A percentile compares a stretch with the other conserved stretches of the same genome.
These are phyloP conservation scores for Fusarium musae DNA, from an alignment of 2,329 filamentous ascomycete species.

Conservation along the genomic window DNA sequence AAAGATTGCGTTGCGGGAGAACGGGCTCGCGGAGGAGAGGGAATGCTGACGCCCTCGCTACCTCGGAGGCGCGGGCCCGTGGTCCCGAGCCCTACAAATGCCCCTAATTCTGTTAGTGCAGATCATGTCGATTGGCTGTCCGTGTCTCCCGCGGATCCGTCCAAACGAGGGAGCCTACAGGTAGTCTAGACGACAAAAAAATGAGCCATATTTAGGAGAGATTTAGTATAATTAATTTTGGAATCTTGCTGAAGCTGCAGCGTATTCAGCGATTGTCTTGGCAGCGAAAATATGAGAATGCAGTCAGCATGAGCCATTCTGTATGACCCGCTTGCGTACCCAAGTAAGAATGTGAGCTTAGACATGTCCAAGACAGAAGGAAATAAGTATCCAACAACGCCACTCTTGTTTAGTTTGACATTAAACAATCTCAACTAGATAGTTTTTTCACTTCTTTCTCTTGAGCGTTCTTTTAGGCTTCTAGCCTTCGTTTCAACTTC, in stretches of 20 bases:
- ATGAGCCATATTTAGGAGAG: fast-evolving
- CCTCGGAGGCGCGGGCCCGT: conserved; percentile 31
- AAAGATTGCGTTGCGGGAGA: background rate
- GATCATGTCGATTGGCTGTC: conserved; percentile 13
- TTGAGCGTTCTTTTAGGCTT: background rate
- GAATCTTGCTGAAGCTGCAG: fast-evolving
- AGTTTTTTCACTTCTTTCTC: background rate
- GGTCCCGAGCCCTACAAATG: background rate
- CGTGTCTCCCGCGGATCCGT: background rate
- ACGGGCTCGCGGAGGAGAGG: conserved; percentile 2
- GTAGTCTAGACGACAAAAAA: background rate
- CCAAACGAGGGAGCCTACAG: background rate
- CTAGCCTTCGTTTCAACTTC: background rate
- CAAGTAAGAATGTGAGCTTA: background rate
- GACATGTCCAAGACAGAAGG: background rate
- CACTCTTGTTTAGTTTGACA: background rate
- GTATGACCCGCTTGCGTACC: background rate
- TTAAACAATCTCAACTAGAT: background rate
- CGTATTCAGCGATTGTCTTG: background rate
- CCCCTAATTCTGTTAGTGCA: background rate
- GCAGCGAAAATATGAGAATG: background rate
- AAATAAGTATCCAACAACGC: background rate
- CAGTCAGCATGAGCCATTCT: conserved; percentile 12
- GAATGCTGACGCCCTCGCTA: conserved; percentile 20
- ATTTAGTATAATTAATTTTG: background rate